phyloP scores from a whole-genome alignment of 1,284 basidiomycete species.

The Cryptococcus jaspeensis region DNA sequence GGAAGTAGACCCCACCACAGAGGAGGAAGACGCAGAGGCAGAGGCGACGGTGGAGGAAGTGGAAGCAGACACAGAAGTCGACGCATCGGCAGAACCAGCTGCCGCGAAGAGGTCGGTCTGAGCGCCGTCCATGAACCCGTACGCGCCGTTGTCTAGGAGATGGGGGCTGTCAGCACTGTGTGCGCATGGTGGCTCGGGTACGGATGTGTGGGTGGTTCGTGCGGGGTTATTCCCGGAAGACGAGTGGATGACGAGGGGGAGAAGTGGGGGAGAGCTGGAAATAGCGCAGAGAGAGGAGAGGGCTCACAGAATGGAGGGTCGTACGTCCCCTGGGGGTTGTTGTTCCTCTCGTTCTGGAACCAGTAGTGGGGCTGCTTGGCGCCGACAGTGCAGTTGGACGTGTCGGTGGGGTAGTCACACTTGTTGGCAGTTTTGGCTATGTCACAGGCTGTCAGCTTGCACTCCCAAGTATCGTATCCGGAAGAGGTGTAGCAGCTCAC shows the following conservation, averaged over 20 bases:
- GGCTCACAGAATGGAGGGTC: constrained; percentile 46
- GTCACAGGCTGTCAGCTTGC: not conserved
- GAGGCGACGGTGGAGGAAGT: not conserved
- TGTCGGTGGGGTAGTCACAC: constrained; percentile 39
- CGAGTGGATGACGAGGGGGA: too few relatives aligned
- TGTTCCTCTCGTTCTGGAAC: constrained; percentile 37
- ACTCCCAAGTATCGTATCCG: not conserved
- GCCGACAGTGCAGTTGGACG: constrained; percentile 40
- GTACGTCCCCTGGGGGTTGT: constrained; percentile 38
- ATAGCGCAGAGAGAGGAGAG: not conserved
- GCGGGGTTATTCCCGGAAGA: not conserved
- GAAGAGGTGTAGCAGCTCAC: constrained; percentile 18
- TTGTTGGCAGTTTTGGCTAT: constrained; percentile 40
- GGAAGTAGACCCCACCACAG: too few relatives aligned
- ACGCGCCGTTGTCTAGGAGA: constrained; percentile 43
- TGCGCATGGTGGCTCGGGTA: not conserved
- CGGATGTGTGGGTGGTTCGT: not conserved
- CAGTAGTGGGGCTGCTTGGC: constrained; percentile 48
- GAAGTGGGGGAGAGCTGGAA: too few relatives aligned
- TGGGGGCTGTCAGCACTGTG: not conserved
- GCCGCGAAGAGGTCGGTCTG: constrained; percentile 51
- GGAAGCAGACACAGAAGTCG: not conserved
- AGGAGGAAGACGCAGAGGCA: too few relatives aligned
- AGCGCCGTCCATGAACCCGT: constrained; percentile 51
- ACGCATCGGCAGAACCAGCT: not conserved